phyloP scores from a whole-genome alignment of 768 basidiomycete species.

The Scleroderma bovista region DNA sequence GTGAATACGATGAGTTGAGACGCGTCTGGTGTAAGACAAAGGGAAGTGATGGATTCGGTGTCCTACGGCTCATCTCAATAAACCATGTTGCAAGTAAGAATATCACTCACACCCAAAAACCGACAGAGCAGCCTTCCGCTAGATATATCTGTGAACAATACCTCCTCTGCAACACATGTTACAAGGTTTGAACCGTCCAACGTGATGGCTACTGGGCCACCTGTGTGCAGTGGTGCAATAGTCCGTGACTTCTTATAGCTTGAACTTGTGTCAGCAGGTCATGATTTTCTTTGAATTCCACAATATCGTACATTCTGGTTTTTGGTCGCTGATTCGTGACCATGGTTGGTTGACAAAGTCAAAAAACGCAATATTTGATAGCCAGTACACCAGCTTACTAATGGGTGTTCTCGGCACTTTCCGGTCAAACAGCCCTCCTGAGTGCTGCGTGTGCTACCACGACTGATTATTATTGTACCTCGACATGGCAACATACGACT shows the following conservation, averaged over 20 bases:
- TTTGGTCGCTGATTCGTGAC: slow-evolving; percentile 30
- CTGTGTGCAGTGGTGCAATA: slow-evolving; percentile 81
- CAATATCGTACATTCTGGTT: slow-evolving; percentile 38
- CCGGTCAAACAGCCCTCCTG: slow-evolving; percentile 14
- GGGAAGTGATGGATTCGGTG: slow-evolving; percentile 74
- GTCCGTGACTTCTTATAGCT: slow-evolving; percentile 75
- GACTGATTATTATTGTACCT: background rate
- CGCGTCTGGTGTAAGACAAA: slow-evolving; percentile 74
- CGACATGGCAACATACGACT: slow-evolving; percentile 76
- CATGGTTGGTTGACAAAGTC: too few species aligned
- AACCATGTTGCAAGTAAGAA: background rate
- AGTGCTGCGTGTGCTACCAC: slow-evolving; percentile 26
- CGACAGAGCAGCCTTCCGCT: slow-evolving; percentile 72
- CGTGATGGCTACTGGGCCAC: slow-evolving; percentile 78
- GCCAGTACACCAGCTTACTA: too few species aligned
- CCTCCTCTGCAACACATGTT: slow-evolving; percentile 84
- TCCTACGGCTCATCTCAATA: slow-evolving; percentile 48
- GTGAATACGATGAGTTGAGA: slow-evolving; percentile 77
- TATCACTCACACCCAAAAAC: slow-evolving; percentile 69
- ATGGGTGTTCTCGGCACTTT: background rate
- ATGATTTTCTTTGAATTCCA: background rate
- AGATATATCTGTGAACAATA: slow-evolving; percentile 74
- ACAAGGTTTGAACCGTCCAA: slow-evolving; percentile 74
- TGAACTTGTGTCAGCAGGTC: slow-evolving; percentile 8
- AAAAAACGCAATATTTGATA: too few species aligned